A percentile compares a stretch with the other conserved stretches of the same genome.
These are phyloP conservation scores for Alternaria sp. DNA, from an alignment of 2,329 filamentous ascomycete genomes.

Conservation along the genomic window DNA sequence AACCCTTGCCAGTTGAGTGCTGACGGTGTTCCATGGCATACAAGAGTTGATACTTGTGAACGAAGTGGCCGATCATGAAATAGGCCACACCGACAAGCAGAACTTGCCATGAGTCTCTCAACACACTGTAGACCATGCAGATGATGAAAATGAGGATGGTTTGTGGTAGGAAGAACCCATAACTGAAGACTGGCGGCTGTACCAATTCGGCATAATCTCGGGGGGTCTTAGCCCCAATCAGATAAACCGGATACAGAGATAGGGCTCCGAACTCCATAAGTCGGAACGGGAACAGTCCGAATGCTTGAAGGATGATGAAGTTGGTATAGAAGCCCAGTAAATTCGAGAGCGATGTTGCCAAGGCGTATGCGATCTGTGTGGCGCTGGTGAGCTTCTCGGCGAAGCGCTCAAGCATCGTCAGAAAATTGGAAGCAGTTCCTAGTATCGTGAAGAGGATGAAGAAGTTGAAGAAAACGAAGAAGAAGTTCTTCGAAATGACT, in stretches of 20 bases:
- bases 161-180: constrained; percentile 94
- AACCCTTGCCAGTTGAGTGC: constrained; percentile 90
- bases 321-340: constrained; percentile 90
- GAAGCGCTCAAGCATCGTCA: constrained; percentile 69
- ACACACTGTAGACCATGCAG: constrained; percentile 91
- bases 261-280: constrained; percentile 90
- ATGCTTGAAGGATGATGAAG: constrained; percentile 89
- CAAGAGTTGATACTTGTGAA: constrained; percentile 96
- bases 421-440: constrained; percentile 79
- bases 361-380: constrained; percentile 75
- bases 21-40: constrained; percentile 99
- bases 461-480: constrained; percentile 99
- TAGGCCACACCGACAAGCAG: constrained; percentile 84
- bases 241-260: constrained; percentile 80
- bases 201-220: constrained; percentile 86
- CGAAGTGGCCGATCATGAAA: constrained; percentile 83
- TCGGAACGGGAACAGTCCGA: constrained; percentile 93
- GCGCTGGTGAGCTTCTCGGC: constrained; percentile 81
- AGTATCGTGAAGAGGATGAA: constrained; percentile 94
- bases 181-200: constrained; percentile 87
- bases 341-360: constrained; percentile 78
- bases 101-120: constrained; percentile 81
- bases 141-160: constrained; percentile 94
- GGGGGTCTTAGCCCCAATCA: constrained; percentile 83
- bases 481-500: constrained; percentile 97